Evolutionary conservation across 805 yeast species (phyloP), one percentile per base, ranked within the genome.

Genomic region (Candida verbasci): DNA sequence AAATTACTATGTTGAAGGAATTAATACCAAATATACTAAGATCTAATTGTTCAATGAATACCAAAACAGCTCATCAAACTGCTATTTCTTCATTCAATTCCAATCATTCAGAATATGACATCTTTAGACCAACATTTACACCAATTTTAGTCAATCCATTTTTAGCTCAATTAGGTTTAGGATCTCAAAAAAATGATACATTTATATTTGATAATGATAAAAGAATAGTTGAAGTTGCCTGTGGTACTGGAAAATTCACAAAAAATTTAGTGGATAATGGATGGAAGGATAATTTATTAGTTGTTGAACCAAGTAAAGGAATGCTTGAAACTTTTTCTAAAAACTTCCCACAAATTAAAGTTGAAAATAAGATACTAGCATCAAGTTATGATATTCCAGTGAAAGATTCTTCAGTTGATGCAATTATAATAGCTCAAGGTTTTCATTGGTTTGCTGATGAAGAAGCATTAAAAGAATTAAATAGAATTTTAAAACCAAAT

Each of bases 231-330:
- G 85, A 79, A 35, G 48, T 79, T 15, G 85, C 81, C 1, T 72
- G 76, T 9, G 85, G 84, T 0, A 79, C 84, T 0, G 84, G 85
- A 8, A 78, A 78, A 45, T 79, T 78, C 58, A 78, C 83, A 2
- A 55, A 52, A 18, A 57, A 66, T 29, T 53, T 79, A 17, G 54
- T 60, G 2, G 48, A 50, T 14, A 47, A 53, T 29, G 75, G 76
- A 2, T 65, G 70, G 58, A 29, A 30, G 3, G 33, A 37, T n/a
- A 58, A 65, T 25, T 44, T 75, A 27, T 45, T 56, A 3, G 71
- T 72, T 1, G 75, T 74, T 6, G 84, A 79, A 41, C 81, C 83
- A 11, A 68, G 78, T 21, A 40, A 47, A 30, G 84, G 84, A 0
- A 79, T 79, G 85, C 53, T 74, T 14, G 58, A 56, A 15, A 53